Base-by-base conservation (phyloP, 2,329 filamentous ascomycete species). In the Thermothelomyces thermophilus region DNA sequence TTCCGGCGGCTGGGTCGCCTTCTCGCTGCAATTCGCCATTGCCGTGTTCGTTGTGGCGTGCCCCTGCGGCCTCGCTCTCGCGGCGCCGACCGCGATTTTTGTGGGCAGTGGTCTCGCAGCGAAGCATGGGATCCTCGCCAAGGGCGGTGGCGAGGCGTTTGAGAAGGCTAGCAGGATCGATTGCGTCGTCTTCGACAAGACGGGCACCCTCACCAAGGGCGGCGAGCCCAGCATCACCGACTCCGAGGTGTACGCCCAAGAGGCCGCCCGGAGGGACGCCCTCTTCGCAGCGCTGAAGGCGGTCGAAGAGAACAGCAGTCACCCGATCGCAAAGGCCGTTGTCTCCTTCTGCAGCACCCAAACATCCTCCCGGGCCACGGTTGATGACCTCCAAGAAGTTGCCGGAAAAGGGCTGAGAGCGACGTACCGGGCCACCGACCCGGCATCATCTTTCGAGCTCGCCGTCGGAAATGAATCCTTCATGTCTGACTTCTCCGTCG, bases 131-230 rank as follows among this genome's bases (percentile, higher is more conserved):
- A 89, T 94, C 48, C 73, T 94, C 1, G 87, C 86, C 58, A 89
- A 90, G 66, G 87, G 88, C 19, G 88, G 88, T 19, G 88, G 88
- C 30, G 86, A 90, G 63, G 88, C 87, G 0, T 91, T 93, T 63
- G 86, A 91, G 64, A 88, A 89, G 68, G 87, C 87, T 3, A 90
- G 86, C 63, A 79, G 78, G 10, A 75, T 90, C 39, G 82, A 89
- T 64, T 84, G 83, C 46, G 82, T 93, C 34, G 85, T 93, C 1
- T 93, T 94, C 63, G 88, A 94, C 73, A 93, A 94, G 73, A 94
- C 88, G 0, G 88, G 88, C 1, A 94, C 88, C 0, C 70, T 94
- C 51, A 93, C 88, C 0, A 72, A 84, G 59, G 73, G 86, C 4
- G 86, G 84, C 6, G 82, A 87, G 56, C 86, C 87, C 0, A 78